phyloP scores from a whole-genome alignment of 352 stramenopile genomes.

The Phytophthora idaei region DNA sequence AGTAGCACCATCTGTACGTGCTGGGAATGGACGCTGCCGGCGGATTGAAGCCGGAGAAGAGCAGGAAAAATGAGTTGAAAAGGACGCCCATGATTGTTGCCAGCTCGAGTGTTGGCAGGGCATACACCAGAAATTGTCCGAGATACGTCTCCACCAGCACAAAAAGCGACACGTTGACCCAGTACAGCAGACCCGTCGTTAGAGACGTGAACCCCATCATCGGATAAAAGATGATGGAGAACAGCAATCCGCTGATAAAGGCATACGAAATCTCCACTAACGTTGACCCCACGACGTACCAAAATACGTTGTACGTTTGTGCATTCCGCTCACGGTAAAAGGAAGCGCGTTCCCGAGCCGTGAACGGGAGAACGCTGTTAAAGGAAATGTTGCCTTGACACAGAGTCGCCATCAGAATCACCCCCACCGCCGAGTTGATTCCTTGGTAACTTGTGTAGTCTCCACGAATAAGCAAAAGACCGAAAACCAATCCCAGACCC shows the following conservation, averaged over 20 bases:
- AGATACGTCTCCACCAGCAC: constrained; percentile 37
- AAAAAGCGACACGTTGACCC: constrained; percentile 25
- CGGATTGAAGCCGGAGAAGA: constrained; percentile 56
- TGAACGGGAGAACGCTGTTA: constrained; percentile 13
- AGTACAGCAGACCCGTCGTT: constrained; percentile 24
- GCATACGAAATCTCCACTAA: constrained; percentile 21
- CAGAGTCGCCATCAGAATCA: constrained; percentile 21
- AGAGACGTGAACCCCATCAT: constrained; percentile 31
- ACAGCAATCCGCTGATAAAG: constrained; percentile 13
- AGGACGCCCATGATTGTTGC: constrained; percentile 12
- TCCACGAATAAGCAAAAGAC: constrained; percentile 53
- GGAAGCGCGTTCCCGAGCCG: constrained; percentile 7
- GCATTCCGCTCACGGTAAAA: constrained; percentile 19
- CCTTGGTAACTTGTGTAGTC: constrained; percentile 56
- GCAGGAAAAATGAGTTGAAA: constrained; percentile 41
- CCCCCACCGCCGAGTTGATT: constrained; percentile 54
- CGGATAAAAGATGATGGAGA: constrained; percentile 18
- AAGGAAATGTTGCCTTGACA: constrained; percentile 21
- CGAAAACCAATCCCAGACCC: constrained; percentile 81
- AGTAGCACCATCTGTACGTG: constrained; percentile 54
- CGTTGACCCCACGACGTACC: constrained; percentile 21
- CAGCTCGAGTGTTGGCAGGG: constrained; percentile 15
- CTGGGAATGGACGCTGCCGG: constrained; percentile 44
- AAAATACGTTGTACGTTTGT: constrained; percentile 18
- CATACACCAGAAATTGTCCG: constrained; percentile 28